Percentiles rank a stretch among this genome's conserved stretches.
Evolutionary conservation across 257 asterid genomes (phyloP).

Genomic region (Agastache rugosa): DNA sequence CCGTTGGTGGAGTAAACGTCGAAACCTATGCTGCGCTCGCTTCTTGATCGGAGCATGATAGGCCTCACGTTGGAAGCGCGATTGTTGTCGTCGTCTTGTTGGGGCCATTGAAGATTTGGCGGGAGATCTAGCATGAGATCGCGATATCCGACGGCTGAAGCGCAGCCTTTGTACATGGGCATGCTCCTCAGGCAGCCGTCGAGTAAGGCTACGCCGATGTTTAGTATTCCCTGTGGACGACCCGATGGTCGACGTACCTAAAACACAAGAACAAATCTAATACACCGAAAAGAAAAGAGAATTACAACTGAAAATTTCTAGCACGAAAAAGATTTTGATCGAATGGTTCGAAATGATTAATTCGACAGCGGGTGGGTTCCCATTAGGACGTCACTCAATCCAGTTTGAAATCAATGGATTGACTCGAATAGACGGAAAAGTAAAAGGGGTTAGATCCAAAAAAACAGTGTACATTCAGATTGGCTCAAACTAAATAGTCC

Average conservation of each 20-base stretch:
- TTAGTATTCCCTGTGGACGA: conserved; percentile 85
- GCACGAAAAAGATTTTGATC: background rate
- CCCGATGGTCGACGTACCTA: conserved; percentile 94
- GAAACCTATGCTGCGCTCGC: conserved; percentile 64
- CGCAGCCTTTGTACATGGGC: conserved; percentile 62
- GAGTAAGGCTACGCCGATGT: conserved; percentile 81
- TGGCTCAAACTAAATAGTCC: too few relatives aligned
- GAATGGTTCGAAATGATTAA: too few relatives aligned
- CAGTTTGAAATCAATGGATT: too few relatives aligned
- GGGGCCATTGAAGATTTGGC: conserved; percentile 29
- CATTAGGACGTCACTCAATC: too few relatives aligned
- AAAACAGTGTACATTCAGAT: too few relatives aligned
- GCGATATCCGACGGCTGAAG: conserved; percentile 57
- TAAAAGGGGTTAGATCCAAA: too few relatives aligned
- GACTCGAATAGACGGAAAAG: too few relatives aligned
- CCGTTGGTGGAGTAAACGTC: conserved; percentile 48
- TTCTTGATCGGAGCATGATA: conserved; percentile 59
- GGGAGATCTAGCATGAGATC: conserved; percentile 54
- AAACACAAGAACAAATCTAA: background rate
- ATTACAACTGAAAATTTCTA: background rate
- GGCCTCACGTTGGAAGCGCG: conserved; percentile 44
- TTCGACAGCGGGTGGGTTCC: too few relatives aligned
- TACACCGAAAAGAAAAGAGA: too few relatives aligned
- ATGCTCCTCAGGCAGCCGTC: conserved; percentile 82
- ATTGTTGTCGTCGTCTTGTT: background rate